A percentile compares a stretch with the other conserved stretches of the same genome.
Conservation (phyloP, 257 asterid genomes). For the Plantago ovata region DNA sequence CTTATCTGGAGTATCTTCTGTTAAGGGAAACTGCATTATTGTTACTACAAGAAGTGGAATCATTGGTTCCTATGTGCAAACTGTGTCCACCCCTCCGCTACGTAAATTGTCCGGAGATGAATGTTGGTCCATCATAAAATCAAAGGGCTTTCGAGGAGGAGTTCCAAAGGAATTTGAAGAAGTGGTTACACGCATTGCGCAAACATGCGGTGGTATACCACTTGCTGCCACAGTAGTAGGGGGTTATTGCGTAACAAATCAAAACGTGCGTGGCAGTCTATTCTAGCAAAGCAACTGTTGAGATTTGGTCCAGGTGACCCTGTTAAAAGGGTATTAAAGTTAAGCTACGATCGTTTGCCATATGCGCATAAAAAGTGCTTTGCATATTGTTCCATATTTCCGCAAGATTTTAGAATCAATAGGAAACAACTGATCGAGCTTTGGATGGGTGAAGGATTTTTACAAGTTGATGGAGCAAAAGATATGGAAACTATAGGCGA, state of each 20-base stretch:
- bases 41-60: conserved; percentile 14
- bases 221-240: conserved; percentile 20
- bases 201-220: conserved; percentile 30
- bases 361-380: no score
- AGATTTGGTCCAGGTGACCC: conserved; percentile 4
- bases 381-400: no score
- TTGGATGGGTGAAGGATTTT: conserved; percentile 33
- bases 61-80: conserved; percentile 16
- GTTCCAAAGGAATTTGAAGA: conserved; percentile 3
- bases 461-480: neutral
- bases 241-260: neutral
- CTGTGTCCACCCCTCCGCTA: neutral
- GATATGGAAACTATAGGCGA: neutral
- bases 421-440: no score
- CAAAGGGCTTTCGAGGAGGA: conserved; percentile 10
- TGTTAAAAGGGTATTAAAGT: conserved; percentile 9
- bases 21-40: no score
- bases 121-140: conserved; percentile 21
- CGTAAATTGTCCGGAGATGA: conserved; percentile 9
- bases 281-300: conserved; percentile 11
- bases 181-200: conserved; percentile 6
- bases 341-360: conserved; percentile 16
- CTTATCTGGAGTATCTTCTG: conserved; percentile 1
- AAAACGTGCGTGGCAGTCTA: conserved; percentile 7
- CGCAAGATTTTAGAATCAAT: no score